phyloP scores from a whole-genome alignment of 2,329 filamentous ascomycete species.

The Epicoccum nigrum region DNA sequence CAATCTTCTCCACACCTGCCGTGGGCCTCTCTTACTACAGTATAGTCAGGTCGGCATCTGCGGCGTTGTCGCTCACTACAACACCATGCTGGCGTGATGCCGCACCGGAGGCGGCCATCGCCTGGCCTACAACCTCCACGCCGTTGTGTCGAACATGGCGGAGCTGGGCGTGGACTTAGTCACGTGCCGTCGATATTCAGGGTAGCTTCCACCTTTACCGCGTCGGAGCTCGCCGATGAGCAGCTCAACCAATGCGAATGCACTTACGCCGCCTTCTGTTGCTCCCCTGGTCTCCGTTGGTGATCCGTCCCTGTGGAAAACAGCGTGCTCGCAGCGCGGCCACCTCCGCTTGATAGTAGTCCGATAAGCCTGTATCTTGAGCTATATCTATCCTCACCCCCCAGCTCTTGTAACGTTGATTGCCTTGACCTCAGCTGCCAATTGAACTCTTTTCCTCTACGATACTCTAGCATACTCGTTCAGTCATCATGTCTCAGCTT shows the following conservation, averaged over 20 bases:
- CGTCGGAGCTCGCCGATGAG: constrained; percentile 45
- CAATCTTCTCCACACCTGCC: constrained; percentile 9
- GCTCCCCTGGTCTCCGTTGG: constrained; percentile 29
- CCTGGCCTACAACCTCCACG: constrained; percentile 13
- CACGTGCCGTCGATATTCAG: constrained; percentile 36
- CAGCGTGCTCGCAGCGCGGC: constrained; percentile 38
- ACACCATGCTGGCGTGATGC: constrained; percentile 36
- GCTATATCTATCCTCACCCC: constrained; percentile 38
- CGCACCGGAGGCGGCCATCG: constrained; percentile 20
- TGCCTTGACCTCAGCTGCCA: constrained; percentile 16
- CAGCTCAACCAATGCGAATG: constrained; percentile 37
- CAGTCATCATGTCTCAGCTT: constrained; percentile 53
- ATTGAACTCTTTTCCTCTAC: constrained; percentile 7
- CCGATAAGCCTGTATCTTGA: constrained; percentile 38
- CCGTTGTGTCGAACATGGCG: too few relatives aligned
- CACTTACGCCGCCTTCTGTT: constrained; percentile 30
- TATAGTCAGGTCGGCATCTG: constrained; percentile 16
- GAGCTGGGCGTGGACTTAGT: constrained; percentile 21
- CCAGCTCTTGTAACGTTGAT: constrained; percentile 23
- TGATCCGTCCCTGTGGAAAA: constrained; percentile 33
- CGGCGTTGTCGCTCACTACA: constrained; percentile 11
- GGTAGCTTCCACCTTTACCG: constrained; percentile 18
- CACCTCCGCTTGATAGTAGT: constrained; percentile 35
- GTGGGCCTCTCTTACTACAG: not conserved
- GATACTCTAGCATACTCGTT: not conserved